phyloP scores from a whole-genome alignment of 768 basidiomycete species.

The Chalciporus chontae region DNA sequence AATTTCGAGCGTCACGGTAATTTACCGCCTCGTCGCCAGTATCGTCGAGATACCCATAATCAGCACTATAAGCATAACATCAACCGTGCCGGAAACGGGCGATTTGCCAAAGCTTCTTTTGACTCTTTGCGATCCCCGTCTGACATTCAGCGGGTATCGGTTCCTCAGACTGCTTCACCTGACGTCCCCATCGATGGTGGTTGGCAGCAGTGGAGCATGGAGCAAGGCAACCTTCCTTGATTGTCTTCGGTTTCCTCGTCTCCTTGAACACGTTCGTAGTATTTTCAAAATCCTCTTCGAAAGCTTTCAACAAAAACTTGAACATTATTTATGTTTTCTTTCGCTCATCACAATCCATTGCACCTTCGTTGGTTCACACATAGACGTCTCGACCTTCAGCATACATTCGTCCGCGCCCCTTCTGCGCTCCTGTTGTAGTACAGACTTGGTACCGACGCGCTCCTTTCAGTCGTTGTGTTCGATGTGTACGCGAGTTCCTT shows the following conservation, averaged over 20 bases:
- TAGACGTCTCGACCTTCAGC: too few relatives aligned
- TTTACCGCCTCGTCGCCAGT: conserved; percentile 29
- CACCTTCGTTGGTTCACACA: too few relatives aligned
- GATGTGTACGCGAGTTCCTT: too few relatives aligned
- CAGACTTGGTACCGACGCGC: too few relatives aligned
- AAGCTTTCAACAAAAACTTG: too few relatives aligned
- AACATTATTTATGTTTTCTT: too few relatives aligned
- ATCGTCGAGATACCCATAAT: conserved; percentile 28
- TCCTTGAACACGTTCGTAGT: background rate
- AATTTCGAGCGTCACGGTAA: conserved; percentile 19
- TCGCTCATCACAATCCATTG: too few relatives aligned
- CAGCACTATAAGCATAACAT: conserved; percentile 27
- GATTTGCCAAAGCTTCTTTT: conserved; percentile 16
- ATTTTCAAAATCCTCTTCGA: background rate
- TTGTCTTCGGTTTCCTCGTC: background rate
- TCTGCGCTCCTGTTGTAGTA: too few relatives aligned
- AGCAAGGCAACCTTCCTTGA: conserved; percentile 9
- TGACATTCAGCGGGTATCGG: conserved; percentile 9
- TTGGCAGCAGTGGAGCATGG: conserved; percentile 19
- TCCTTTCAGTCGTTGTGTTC: too few relatives aligned
- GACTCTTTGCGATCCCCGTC: conserved; percentile 19
- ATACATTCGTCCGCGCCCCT: too few relatives aligned
- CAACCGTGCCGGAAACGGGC: conserved; percentile 18
- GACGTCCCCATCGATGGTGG: conserved; percentile 14
- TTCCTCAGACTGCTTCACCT: conserved; percentile 6